A percentile compares a stretch with the other conserved stretches of the same genome.
These are phyloP conservation scores for Starmera caribaea DNA, from an alignment of 805 yeast genomes.

Conservation along the genomic window DNA sequence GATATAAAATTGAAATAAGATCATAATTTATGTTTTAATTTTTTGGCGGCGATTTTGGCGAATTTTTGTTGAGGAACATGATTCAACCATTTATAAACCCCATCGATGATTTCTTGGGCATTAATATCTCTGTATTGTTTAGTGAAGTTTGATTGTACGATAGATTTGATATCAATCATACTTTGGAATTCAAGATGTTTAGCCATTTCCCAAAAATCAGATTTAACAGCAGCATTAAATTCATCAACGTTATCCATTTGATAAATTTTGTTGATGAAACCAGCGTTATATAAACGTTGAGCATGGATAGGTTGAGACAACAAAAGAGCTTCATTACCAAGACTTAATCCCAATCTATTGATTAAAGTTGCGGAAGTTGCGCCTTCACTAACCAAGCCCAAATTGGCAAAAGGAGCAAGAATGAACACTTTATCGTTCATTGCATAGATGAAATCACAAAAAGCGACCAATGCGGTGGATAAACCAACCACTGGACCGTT, in stretches of 20 bases:
- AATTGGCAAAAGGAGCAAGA: conserved; percentile 69
- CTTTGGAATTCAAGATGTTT: conserved; percentile 30
- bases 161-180: conserved; percentile 32
- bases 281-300: conserved; percentile 42
- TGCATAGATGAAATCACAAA: conserved; percentile 70
- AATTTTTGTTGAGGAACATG: conserved; percentile 72
- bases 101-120: conserved; percentile 57
- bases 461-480: conserved; percentile 60
- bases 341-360: conserved; percentile 60
- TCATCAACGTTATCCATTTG: conserved; percentile 31
- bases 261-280: conserved; percentile 54
- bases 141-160: conserved; percentile 22
- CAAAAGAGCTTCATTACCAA: conserved; percentile 63
- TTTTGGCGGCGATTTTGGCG: conserved; percentile 39
- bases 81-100: conserved; percentile 58
- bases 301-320: conserved; percentile 58
- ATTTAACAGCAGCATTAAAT: conserved; percentile 34
- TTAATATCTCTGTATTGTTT: conserved; percentile 37
- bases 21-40: conserved; percentile 54
- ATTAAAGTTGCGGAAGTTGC: conserved; percentile 62
- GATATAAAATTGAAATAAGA: conserved; percentile 1
- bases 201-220: conserved; percentile 26
- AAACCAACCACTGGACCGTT: conserved; percentile 88
- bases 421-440: conserved; percentile 47
- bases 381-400: conserved; percentile 82